Evolutionary conservation across 495 filamentous ascomycete species (phyloP).

Genomic region (Tuber brumale): DNA sequence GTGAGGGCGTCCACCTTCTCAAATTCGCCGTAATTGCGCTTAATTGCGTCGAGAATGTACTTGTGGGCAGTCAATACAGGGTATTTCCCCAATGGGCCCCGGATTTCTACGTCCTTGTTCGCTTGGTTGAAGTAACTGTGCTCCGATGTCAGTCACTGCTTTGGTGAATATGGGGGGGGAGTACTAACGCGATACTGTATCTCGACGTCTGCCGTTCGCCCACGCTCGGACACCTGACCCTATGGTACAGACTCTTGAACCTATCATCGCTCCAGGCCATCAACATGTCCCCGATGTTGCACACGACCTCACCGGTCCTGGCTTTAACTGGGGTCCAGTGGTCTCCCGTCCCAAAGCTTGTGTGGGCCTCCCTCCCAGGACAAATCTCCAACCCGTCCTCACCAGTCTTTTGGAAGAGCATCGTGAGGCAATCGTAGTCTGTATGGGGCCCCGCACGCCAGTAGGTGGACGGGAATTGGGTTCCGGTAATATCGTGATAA

Average conservation of each 20-base stretch:
- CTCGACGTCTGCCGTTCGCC: slow-evolving; percentile 54
- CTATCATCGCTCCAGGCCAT: slow-evolving; percentile 66
- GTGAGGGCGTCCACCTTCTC: slow-evolving; percentile 38
- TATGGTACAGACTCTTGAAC: slow-evolving; percentile 61
- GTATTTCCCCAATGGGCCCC: slow-evolving; percentile 58
- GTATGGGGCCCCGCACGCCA: slow-evolving; percentile 60
- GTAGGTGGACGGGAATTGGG: slow-evolving; percentile 48
- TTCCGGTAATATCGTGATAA: slow-evolving; percentile 49
- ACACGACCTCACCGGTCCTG: slow-evolving; percentile 54
- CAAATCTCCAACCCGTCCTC: slow-evolving; percentile 62
- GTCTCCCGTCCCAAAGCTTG: slow-evolving; percentile 55
- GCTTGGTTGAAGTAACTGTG: slow-evolving; percentile 57
- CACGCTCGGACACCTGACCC: slow-evolving; percentile 52
- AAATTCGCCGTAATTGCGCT: slow-evolving; percentile 50
- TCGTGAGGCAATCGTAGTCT: slow-evolving; percentile 58
- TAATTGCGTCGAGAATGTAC: slow-evolving; percentile 55
- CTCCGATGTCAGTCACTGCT: not conserved
- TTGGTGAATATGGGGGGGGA: not conserved
- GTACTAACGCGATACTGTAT: slow-evolving; percentile 53
- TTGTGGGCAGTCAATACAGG: slow-evolving; percentile 53
- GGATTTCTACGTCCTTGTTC: slow-evolving; percentile 54
- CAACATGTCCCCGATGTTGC: slow-evolving; percentile 62
- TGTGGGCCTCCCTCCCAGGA: slow-evolving; percentile 57
- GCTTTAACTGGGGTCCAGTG: slow-evolving; percentile 59
- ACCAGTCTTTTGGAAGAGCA: slow-evolving; percentile 60